Conservation (phyloP, 805 yeast genomes). For the Kodamaea nitidulidarum region DNA sequence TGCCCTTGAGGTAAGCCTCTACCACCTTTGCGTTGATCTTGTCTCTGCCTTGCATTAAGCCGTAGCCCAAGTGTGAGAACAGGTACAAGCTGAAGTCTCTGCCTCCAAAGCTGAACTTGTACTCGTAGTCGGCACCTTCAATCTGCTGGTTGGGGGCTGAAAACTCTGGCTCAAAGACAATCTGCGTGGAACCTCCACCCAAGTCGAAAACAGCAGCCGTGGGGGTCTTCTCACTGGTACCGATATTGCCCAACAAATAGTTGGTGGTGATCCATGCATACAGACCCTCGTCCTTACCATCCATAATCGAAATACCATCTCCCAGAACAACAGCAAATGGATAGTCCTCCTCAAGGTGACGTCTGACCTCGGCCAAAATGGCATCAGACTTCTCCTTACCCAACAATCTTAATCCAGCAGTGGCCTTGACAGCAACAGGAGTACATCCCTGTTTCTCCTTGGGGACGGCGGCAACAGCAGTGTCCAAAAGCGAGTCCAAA, state of each 20-base stretch:
- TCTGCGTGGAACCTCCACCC: slow-evolving; percentile 98
- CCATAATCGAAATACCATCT: slow-evolving; percentile 90
- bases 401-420: slow-evolving; percentile 88
- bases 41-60: slow-evolving; percentile 90
- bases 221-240: slow-evolving; percentile 65
- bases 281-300: slow-evolving; percentile 96
- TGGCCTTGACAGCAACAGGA: slow-evolving; percentile 95
- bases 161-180: slow-evolving; percentile 93
- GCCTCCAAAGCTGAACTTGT: slow-evolving; percentile 74
- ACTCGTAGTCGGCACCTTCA: slow-evolving; percentile 87
- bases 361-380: slow-evolving; percentile 72
- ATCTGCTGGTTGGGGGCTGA: slow-evolving; percentile 48
- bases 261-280: slow-evolving; percentile 98
- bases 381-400: slow-evolving; percentile 71
- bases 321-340: slow-evolving; percentile 90
- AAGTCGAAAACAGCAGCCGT: slow-evolving; percentile 97
- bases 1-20: slow-evolving; percentile 39
- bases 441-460: slow-evolving; percentile 69
- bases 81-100: slow-evolving; percentile 81
- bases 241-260: slow-evolving; percentile 90
- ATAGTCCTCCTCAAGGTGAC: slow-evolving; percentile 69
- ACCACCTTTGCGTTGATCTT: slow-evolving; percentile 68
- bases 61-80: slow-evolving; percentile 92
- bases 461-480: slow-evolving; percentile 79
- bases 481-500: slow-evolving; percentile 72